Evolutionary conservation across 176 grass and related monocot species (phyloP), one percentile per base, ranked within the genome.

Genomic region (Stipa capillata): DNA sequence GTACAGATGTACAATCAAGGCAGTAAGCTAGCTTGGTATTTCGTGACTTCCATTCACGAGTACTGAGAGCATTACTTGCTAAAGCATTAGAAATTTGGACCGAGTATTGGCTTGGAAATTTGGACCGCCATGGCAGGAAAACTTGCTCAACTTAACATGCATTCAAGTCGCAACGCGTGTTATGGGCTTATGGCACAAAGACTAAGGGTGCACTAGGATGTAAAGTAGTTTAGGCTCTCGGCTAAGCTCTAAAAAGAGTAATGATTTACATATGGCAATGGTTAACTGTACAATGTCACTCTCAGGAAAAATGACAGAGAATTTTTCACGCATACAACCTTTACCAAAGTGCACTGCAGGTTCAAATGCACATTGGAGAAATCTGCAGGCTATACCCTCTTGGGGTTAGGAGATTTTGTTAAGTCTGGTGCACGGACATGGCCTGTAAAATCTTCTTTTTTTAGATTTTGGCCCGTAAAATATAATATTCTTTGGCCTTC

Each of bases 401-500:
- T 15, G 29, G 33, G 25, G 3, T 24, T 76, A 66, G 28, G 39
- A 67, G 3, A 74, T 55, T 61, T 62, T 8, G 0, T 82, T 72
- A 20, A 48, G 21, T 65, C 2, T 1, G 20, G 4, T 48, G 29
- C 25, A 71, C 32, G 8, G n/a, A 65, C 57, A 77, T 23, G 20
- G 40, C 17, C 29, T 36, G 16, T 45, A 42, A 31, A 32, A 73
- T 20, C 59, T n/a, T n/a, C n/a, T n/a, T n/a, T n/a, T n/a, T n/a
- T n/a, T n/a, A n/a, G n/a, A n/a, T n/a, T n/a, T n/a, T n/a, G n/a
- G n/a, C n/a, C n/a, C n/a, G n/a, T n/a, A n/a, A n/a, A n/a, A n/a
- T n/a, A n/a, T 86, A 97, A 52, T 91, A 97, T n/a, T 91, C 94
- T 32, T 89, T 91, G 24, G 89, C 88, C 78, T 97, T 93, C 78